Base-by-base conservation (phyloP, 352 stramenopile species). In the Globisporangium barbulae region DNA sequence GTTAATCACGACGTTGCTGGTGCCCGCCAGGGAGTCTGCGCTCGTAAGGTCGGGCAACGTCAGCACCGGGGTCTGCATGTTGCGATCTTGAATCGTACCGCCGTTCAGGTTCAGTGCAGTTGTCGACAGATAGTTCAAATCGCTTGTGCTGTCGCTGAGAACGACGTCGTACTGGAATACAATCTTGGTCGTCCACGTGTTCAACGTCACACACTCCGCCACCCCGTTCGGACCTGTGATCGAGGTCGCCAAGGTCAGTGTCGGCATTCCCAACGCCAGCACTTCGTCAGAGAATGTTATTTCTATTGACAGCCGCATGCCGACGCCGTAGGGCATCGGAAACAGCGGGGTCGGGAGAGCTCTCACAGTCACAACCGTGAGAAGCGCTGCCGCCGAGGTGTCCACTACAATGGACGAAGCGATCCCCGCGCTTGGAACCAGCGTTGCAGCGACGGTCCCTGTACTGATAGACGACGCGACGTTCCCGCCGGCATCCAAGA, bases 221-320 rank as follows among this genome's bases (percentile, higher is more conserved):
- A 80, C 59, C 3, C 83, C 83, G 47, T 81, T 85, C 0, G 66
- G 33, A 3, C 70, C 67, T 19, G 64, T 74, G 25, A 33, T 69
- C 1, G 75, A 83, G 49, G 79, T 76, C 30, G 70, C 70, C 3
- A 96, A 70, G 28, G 73, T 65, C 13, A 94, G 66, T 48, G 65
- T 83, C 1, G 87, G 81, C 19, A 77, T 63, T 6, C 87, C 87
- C 30, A 69, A 73, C 3, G 76, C 81, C 22, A 76, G 68, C 4
- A 96, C 82, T 59, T 96, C 85, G 41, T 94, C 85, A 1, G 85
- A 92, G 64, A 94, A 96, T 15, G 72, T 83, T 3, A 96, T 73
- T 69, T 86, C 70, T 45, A 96, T 61, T 5, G 63, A 74, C 0
- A 96, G 61, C 0, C 71, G 72, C 31, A 84, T 79, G 0, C 87